A percentile compares a stretch with the other conserved stretches of the same genome.
Conservation (phyloP, 202 grass and related monocot species). For the Musa balbisiana region DNA sequence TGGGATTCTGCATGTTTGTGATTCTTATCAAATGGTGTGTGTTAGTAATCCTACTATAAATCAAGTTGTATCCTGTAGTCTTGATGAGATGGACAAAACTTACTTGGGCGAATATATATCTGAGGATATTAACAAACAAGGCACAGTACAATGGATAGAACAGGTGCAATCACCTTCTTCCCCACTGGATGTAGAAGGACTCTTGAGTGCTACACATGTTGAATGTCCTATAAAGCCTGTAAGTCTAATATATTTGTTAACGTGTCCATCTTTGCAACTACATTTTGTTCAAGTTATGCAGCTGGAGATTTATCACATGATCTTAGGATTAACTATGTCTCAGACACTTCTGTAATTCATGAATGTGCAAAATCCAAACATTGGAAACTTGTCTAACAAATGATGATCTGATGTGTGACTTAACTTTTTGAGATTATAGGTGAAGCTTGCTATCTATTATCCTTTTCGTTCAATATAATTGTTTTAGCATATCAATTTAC, state of each 20-base stretch:
- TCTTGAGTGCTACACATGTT: not conserved
- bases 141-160: not conserved
- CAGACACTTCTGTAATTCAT: not conserved
- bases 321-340: not conserved
- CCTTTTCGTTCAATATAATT: too few relatives aligned
- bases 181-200: not conserved
- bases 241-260: not conserved
- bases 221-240: not conserved
- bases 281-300: too few relatives aligned
- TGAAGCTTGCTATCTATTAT: not conserved
- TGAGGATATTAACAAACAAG: constrained; percentile 28
- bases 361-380: not conserved
- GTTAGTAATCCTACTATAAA: constrained; percentile 1
- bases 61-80: constrained; percentile 23
- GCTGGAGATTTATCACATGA: not conserved
- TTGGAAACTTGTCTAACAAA: not conserved
- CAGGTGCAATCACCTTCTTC: not conserved
- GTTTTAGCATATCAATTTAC: too few relatives aligned
- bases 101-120: constrained; percentile 22
- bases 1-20: constrained; percentile 24
- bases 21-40: constrained; percentile 8
- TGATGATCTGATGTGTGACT: not conserved
- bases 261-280: too few relatives aligned
- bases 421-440: not conserved
- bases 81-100: constrained; percentile 20